Base-by-base conservation (phyloP, 257 asterid genomes). In the Ligustrum vulgare region DNA sequence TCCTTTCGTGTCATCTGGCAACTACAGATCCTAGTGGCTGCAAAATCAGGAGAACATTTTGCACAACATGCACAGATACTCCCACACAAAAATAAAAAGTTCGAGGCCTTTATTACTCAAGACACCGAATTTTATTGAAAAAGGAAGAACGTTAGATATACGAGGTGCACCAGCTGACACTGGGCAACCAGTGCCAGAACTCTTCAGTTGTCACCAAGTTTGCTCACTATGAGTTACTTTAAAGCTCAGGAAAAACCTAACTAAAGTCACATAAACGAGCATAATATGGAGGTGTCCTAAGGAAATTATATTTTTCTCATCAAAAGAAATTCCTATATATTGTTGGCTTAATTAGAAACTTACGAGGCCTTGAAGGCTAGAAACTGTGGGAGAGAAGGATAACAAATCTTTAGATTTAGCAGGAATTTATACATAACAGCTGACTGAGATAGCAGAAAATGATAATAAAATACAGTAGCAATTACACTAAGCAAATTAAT, bases 401-500 rank as follows among this genome's bases (percentile, higher is more conserved):
- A n/a, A n/a, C n/a, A n/a, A n/a, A n/a, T n/a, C n/a, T n/a, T n/a
- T n/a, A n/a, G n/a, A n/a, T n/a, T n/a, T n/a, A n/a, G n/a, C n/a
- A n/a, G n/a, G n/a, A n/a, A n/a, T n/a, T n/a, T n/a, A n/a, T n/a
- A n/a, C n/a, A n/a, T n/a, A n/a, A n/a, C n/a, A n/a, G n/a, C n/a
- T n/a, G n/a, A n/a, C n/a, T n/a, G n/a, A n/a, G n/a, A n/a, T n/a
- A n/a, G n/a, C n/a, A n/a, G n/a, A n/a, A n/a, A n/a, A n/a, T n/a
- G n/a, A n/a, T n/a, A 37, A 67, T 45, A 79, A 64, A 77, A 77
- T 66, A 75, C 54, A 39, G 65, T 73, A 74, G 68, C 13, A 51
- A 74, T 80, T 87, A 86, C 87, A 84, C 77, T 63, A 73, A 36
- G 71, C 71, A 74, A 67, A n/a, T n/a, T n/a, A n/a, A 73, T 72